A percentile compares a stretch with the other conserved stretches of the same genome.
phyloP scores from a whole-genome alignment of 2,329 filamentous ascomycete species.

The Fusarium tanahbumbuense region DNA sequence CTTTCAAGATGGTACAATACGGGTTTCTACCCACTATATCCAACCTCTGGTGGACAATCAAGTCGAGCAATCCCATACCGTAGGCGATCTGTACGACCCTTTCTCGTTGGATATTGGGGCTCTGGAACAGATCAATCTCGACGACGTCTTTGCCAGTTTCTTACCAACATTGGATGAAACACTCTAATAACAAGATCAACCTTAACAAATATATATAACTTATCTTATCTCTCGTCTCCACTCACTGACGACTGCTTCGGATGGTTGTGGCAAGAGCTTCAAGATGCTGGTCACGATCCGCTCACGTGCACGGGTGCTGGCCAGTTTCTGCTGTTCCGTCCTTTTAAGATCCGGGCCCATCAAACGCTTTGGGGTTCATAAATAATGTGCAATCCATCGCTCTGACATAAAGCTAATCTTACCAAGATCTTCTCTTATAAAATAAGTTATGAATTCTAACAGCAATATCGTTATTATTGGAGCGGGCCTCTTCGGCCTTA shows the following conservation, averaged over 20 bases:
- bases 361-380: neutral
- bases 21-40: conserved; percentile 14
- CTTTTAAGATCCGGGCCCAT: conserved; percentile 1
- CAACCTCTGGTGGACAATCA: neutral
- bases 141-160: conserved; percentile 7
- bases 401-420: neutral
- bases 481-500: conserved; percentile 49
- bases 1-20: conserved; percentile 4
- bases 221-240: no score
- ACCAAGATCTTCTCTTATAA: neutral
- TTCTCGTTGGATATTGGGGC: conserved; percentile 4
- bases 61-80: neutral
- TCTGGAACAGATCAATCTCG: conserved; percentile 13
- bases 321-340: neutral
- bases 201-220: no score
- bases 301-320: conserved; percentile 17
- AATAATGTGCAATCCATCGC: neutral
- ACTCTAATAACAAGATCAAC: no score
- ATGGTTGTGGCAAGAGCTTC: no score
- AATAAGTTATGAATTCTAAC: conserved; percentile 19
- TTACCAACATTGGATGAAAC: neutral
- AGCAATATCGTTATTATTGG: conserved; percentile 46
- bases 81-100: neutral
- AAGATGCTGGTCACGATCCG: neutral
- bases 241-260: no score